Conservation (phyloP, 1,284 basidiomycete species). For the Papiliotrema flavescens region DNA sequence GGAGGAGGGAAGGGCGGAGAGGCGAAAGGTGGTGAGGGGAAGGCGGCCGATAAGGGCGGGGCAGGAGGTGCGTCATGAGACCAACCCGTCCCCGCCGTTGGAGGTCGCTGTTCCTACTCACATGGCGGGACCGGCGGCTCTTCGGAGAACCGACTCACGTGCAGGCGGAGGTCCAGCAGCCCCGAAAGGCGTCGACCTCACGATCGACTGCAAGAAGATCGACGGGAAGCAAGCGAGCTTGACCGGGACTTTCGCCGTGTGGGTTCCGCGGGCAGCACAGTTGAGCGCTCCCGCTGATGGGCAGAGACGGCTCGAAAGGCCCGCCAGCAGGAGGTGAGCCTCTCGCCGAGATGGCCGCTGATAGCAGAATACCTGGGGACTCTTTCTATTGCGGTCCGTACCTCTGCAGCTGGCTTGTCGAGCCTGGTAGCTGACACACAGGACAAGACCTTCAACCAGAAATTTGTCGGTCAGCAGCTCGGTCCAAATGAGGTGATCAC, state of each 20-base stretch:
- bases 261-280: conserved; percentile 2
- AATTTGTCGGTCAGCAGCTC: conserved; percentile 35
- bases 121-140: too few species aligned
- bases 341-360: neutral
- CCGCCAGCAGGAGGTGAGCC: conserved; percentile 32
- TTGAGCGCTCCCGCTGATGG: conserved; percentile 2
- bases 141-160: too few species aligned
- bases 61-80: too few species aligned
- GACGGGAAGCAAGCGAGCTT: conserved; percentile 20
- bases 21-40: neutral
- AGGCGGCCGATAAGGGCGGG: too few species aligned
- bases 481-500: conserved; percentile 38
- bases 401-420: neutral
- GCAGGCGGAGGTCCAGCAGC: too few species aligned
- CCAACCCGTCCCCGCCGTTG: too few species aligned
- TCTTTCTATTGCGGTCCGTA: conserved; percentile 30
- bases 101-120: too few species aligned
- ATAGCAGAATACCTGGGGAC: conserved; percentile 37
- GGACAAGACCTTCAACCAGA: conserved; percentile 32
- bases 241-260: conserved; percentile 25
- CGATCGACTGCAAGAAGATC: conserved; percentile 18
- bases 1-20: conserved; percentile 1
- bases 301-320: conserved; percentile 35
- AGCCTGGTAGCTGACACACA: conserved; percentile 4
- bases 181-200: conserved; percentile 9